Base-by-base conservation (phyloP, 805 yeast species). In the Wickerhamomyces bovis region DNA sequence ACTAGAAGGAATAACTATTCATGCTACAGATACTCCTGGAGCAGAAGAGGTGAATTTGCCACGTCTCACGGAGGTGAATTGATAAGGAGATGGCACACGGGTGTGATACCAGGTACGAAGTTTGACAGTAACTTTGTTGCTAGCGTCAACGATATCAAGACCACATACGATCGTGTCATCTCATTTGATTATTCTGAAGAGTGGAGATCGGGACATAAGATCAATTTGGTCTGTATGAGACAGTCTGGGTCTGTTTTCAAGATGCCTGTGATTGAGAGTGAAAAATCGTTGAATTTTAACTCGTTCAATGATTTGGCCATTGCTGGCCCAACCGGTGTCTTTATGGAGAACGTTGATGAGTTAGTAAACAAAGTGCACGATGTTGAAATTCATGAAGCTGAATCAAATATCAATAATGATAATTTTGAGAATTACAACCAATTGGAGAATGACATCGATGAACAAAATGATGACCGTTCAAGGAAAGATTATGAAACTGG, bases 161-260 rank as follows among this genome's bases (percentile, higher is more conserved):
- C 95, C 0, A 85, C 83, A 45, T 81, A 77, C 56, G 96, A 89
- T 53, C 75, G 90, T 54, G 95, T 89, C 1, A 80, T 85, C 1
- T 83, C 96, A 0, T 89, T 84, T 65, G 97, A 89, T 62, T 89
- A 89, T 61, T 54, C 61, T 15, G 47, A 50, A 41, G 55, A 52
- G 21, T 30, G 19, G 16, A 52, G 52, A 8, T 80, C 77, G 47
- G 66, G 62, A n/a, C 73, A 81, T 20, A 76, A 79, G 1, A 75
- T 85, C 9, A 80, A 83, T 54, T 72, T 87, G 47, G 80, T 90
- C 25, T 89, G 97, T 63, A 84, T 90, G 85, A 72, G 97, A 53
- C 95, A 88, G 57, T 85, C 95, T 1, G 97, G 97, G 4, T 83
- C 87, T 44, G 81, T 89, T 0, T 89, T 85, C 64, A 72, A 84